Conservation (phyloP, 371 early-diverging fungal genomes). For the Haplosporangium sp. region DNA sequence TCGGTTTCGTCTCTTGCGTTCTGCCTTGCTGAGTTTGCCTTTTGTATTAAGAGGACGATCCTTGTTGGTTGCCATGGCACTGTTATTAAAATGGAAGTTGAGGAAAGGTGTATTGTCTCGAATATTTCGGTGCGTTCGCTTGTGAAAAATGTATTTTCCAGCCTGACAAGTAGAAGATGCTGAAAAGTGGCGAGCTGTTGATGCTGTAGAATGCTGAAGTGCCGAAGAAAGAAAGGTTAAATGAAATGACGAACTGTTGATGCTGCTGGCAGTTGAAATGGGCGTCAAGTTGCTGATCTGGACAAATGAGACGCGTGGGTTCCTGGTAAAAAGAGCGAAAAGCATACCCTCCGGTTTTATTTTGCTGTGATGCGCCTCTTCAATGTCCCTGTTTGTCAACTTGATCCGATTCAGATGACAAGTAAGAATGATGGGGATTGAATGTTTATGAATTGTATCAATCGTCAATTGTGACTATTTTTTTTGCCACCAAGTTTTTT, state of each 20-base stretch:
- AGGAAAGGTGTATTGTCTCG: slow-evolving; percentile 44
- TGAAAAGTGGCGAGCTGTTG: slow-evolving; percentile 2
- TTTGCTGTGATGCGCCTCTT: background rate
- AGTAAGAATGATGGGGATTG: no score
- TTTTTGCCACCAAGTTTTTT: no score
- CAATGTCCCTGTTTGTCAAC: background rate
- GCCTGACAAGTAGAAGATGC: slow-evolving; percentile 17
- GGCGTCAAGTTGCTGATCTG: slow-evolving; percentile 1
- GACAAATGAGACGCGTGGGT: slow-evolving; percentile 18
- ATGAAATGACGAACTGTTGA: background rate
- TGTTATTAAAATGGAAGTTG: slow-evolving; percentile 2
- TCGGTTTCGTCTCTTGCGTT: slow-evolving; percentile 31
- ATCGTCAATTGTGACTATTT: no score
- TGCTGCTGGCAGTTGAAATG: background rate
- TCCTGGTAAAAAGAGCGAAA: slow-evolving; percentile 18
- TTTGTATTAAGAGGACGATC: slow-evolving; percentile 20
- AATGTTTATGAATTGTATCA: no score
- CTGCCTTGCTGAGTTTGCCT: slow-evolving; percentile 35
- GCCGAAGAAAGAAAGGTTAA: background rate
- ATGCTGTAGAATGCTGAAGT: background rate
- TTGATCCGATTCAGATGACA: no score
- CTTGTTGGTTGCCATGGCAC: slow-evolving; percentile 44
- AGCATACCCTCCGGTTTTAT: slow-evolving; percentile 30
- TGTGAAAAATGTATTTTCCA: slow-evolving; percentile 26
- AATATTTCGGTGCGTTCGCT: background rate